Evolutionary conservation across 2,329 filamentous ascomycete genomes (phyloP), one percentile per base, ranked within the genome.

Genomic region (Xylaria sp.): DNA sequence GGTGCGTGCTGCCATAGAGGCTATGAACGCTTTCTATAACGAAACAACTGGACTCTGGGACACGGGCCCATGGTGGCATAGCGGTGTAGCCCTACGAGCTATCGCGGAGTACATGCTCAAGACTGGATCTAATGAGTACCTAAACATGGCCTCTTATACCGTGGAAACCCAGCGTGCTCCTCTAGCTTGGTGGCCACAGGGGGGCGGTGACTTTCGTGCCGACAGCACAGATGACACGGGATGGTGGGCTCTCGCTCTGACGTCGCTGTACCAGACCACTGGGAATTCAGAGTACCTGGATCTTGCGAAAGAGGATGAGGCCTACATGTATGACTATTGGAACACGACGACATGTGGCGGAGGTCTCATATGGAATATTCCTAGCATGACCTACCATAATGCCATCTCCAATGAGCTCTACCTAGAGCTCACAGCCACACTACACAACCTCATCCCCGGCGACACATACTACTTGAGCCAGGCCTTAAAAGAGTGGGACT

Each of bases 171-270:
- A 82, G 64, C 73, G 76, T 10, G 75, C 68, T 6, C 78, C 79
- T 2, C 66, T 82, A 4, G 52, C 68, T 0, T 80, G 79, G 77
- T 82, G 80, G 79, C 79, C 80, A 0, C 72, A 80, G 48, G 80
- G 80, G 18, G 76, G 72, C 15, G 81, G 81, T 23, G 72, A 79
- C 48, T 83, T 83, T 71, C 80, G 80, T 48, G 80, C 78, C 20
- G 79, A 81, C 62, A 80, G 78, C 62, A 82, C 81, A n/a, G 77
- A 77, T 36, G 85, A 86, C 71, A 83, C 84, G 71, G 80, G 83
- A 18, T 86, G 85, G 85, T 87, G 85, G 85, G 84, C 81, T 7
- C 79, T 86, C 66, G 85, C 82, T 7, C 82, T 84, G 81, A 82
- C 85, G 23, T 80, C 82, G 25, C 77, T 83, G 3, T 86, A 83